Evolutionary conservation across 2,329 filamentous ascomycete species (phyloP).

Genomic region (Fusarium concolor): DNA sequence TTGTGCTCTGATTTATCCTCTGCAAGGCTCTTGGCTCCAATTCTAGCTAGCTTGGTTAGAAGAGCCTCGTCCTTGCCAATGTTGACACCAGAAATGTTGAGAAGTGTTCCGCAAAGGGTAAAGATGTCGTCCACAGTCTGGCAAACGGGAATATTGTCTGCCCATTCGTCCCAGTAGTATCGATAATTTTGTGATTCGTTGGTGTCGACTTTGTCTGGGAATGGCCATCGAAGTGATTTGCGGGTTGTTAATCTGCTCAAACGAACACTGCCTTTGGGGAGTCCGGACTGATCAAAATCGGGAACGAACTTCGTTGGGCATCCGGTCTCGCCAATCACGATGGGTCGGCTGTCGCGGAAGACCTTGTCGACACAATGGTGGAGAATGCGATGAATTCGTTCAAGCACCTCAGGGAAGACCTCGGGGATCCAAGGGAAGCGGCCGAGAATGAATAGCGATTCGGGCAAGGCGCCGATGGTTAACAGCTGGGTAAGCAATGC

Average conservation of each 20-base stretch:
- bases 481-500: constrained; percentile 85
- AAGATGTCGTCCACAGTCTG: constrained; percentile 93
- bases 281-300: constrained; percentile 71
- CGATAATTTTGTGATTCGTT: constrained; percentile 84
- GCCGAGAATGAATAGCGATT: constrained; percentile 91
- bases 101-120: constrained; percentile 82
- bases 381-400: constrained; percentile 85
- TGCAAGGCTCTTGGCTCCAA: constrained; percentile 80
- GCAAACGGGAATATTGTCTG: constrained; percentile 91
- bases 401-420: constrained; percentile 82
- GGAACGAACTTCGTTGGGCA: constrained; percentile 60
- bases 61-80: constrained; percentile 86
- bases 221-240: constrained; percentile 83
- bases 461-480: constrained; percentile 90
- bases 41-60: constrained; percentile 84
- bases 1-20: constrained; percentile 79
- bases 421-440: constrained; percentile 94
- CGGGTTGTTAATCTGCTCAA: constrained; percentile 69
- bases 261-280: constrained; percentile 76
- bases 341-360: constrained; percentile 60
- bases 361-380: constrained; percentile 85
- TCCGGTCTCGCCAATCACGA: constrained; percentile 46
- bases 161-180: constrained; percentile 98
- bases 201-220: constrained; percentile 80
- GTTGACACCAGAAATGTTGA: constrained; percentile 88